Evolutionary conservation across 768 basidiomycete genomes (phyloP).

Genomic region (Suillus weaverae): DNA sequence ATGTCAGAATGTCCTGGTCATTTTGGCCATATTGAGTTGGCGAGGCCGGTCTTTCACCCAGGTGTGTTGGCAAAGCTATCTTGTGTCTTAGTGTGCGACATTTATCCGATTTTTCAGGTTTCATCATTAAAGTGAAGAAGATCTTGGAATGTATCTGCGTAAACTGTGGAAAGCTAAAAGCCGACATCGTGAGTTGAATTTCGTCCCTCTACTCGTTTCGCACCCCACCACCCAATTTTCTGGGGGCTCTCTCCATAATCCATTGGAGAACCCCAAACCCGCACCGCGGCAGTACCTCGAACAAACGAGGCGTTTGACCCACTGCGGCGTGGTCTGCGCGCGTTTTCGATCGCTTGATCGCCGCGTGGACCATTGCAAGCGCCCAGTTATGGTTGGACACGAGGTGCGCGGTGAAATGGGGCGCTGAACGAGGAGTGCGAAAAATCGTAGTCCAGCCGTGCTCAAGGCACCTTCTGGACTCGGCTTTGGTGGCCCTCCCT

Average conservation of each 20-base stretch:
- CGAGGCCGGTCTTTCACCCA: constrained; percentile 95
- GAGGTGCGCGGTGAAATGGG: constrained; percentile 94
- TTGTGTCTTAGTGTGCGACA: neutral
- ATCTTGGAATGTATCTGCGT: constrained; percentile 98
- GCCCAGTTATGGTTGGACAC: constrained; percentile 81
- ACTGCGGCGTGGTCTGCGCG: constrained; percentile 73
- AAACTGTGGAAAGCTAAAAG: constrained; percentile 97
- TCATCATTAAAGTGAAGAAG: constrained; percentile 99
- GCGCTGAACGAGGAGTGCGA: constrained; percentile 96
- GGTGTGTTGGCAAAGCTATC: constrained; percentile 50
- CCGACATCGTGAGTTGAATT: constrained; percentile 90
- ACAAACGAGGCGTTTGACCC: constrained; percentile 83
- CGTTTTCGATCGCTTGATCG: constrained; percentile 95
- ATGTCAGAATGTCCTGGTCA: constrained; percentile 99
- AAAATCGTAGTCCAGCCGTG: constrained; percentile 37
- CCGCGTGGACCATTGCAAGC: constrained; percentile 71
- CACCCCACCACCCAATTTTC: constrained; percentile 93
- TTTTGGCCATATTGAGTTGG: constrained; percentile 98
- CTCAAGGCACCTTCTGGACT: constrained; percentile 26
- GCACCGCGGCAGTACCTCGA: constrained; percentile 72
- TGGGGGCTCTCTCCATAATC: constrained; percentile 94
- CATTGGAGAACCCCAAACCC: constrained; percentile 94
- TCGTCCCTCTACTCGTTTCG: constrained; percentile 88
- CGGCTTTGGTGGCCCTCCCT: constrained; percentile 51
- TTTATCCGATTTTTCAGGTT: constrained; percentile 54